Evolutionary conservation across 2,329 filamentous ascomycete genomes (phyloP), one percentile per base, ranked within the genome.

Genomic region (Botryotinia globosa): DNA sequence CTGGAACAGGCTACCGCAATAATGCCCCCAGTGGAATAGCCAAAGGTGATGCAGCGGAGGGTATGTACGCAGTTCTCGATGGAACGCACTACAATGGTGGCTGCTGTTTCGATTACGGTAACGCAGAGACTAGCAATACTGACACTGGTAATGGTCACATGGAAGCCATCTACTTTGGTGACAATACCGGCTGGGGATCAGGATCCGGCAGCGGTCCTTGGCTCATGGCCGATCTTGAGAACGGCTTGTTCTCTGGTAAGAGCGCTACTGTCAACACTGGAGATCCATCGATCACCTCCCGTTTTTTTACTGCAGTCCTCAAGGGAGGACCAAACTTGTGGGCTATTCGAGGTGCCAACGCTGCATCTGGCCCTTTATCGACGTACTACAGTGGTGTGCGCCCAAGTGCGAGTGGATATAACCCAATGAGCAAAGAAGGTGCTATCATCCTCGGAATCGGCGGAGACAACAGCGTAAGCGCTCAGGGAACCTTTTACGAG

Each of bases 211-310:
- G 76, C 61, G 89, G 90, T 0, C 90, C 90, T 0, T 91, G 89
- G 90, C 79, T 91, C 76, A 91, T 91, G 88, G 89, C 89, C 0
- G 90, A 92, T 80, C 84, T 92, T 0, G 90, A 92, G 79, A 90
- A 91, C 74, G 87, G 88, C 5, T 81, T 92, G 3, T 91, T 91
- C 82, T 89, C 89, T 0, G 89, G 89, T 22, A 16, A 69, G 0
- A 84, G 79, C 73, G 39, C 83, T 2, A 79, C 77, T 1, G 80
- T 85, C 70, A 90, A 91, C 78, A 66, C 84, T 1, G 84, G 73
- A 1, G 84, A 90, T 75, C 87, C 87, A 10, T 84, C 86, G 0
- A 82, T 90, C 73, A 82, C 83, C 1, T 81, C 82, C 73, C 86
- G 88, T 0, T 91, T 91, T 79, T 74, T 89, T 68, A 90, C 86